Percentiles rank a stretch among this genome's conserved stretches.
phyloP scores from a whole-genome alignment of 2,329 filamentous ascomycete genomes.

The Penicillium rolfsii region DNA sequence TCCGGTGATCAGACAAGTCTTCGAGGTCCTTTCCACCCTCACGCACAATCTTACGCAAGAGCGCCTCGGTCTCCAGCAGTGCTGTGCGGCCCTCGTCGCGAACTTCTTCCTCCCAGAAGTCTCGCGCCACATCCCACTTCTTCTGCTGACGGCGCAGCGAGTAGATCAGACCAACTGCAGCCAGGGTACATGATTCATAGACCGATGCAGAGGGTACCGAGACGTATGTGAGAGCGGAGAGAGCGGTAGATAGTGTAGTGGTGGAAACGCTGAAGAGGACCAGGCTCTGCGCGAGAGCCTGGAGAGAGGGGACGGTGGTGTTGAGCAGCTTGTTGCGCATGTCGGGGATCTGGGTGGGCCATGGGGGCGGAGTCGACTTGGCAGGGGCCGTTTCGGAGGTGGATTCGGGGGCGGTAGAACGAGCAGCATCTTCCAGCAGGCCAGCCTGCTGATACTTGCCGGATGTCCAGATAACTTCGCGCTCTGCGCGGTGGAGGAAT shows the following conservation, averaged over 20 bases:
- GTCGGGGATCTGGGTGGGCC: conserved; percentile 74
- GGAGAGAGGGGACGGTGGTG: conserved; percentile 70
- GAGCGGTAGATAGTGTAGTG: conserved; percentile 63
- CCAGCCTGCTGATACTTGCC: conserved; percentile 73
- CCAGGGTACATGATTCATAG: conserved; percentile 64
- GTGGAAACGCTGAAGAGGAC: conserved; percentile 76
- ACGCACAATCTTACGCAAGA: conserved; percentile 52
- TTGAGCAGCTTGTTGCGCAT: conserved; percentile 68
- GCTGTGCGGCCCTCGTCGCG: conserved; percentile 62
- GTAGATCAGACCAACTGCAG: conserved; percentile 61
- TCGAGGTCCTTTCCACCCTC: conserved; percentile 46
- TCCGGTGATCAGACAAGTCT: conserved; percentile 44
- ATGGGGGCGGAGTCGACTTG: conserved; percentile 49
- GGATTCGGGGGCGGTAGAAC: conserved; percentile 13
- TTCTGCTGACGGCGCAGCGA: conserved; percentile 61
- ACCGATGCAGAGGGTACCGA: conserved; percentile 56
- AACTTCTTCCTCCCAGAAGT: conserved; percentile 56
- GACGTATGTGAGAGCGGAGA: conserved; percentile 60
- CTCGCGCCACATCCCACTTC: conserved; percentile 59
- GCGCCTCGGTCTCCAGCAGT: conserved; percentile 57
- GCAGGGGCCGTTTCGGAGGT: conserved; percentile 11
- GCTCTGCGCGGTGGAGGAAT: conserved; percentile 79
- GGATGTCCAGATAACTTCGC: conserved; percentile 78
- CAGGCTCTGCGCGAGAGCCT: conserved; percentile 72
- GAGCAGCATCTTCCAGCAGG: conserved; percentile 43